These are phyloP conservation scores for Pythium grandisporangium DNA, from an alignment of 352 stramenopile species.

Conservation along the genomic window DNA sequence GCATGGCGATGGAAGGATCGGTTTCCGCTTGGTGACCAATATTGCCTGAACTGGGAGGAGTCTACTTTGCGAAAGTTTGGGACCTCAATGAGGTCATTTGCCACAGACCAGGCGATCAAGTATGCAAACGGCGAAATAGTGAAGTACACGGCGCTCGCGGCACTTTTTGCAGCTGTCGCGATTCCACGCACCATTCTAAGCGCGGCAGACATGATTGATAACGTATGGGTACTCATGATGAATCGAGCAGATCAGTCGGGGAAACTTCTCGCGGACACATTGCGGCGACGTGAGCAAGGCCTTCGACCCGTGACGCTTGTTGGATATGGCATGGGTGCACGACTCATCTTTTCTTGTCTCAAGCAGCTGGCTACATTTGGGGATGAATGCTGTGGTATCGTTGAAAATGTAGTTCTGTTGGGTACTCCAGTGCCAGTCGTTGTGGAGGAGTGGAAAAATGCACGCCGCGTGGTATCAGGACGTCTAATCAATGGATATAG, in stretches of 20 bases:
- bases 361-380: conserved; percentile 77
- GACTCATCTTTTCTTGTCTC: conserved; percentile 86
- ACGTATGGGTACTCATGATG: conserved; percentile 79
- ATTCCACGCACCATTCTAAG: conserved; percentile 64
- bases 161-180: conserved; percentile 64
- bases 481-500: conserved; percentile 89
- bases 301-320: conserved; percentile 84
- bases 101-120: conserved; percentile 45
- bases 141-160: conserved; percentile 61
- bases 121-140: conserved; percentile 72
- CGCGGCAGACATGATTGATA: conserved; percentile 74
- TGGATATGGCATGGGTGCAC: conserved; percentile 84
- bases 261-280: conserved; percentile 59
- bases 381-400: conserved; percentile 57
- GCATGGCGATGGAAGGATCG: conserved; percentile 82
- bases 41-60: conserved; percentile 76
- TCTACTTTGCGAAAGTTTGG: conserved; percentile 58
- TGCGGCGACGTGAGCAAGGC: conserved; percentile 58
- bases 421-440: conserved; percentile 62
- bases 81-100: conserved; percentile 76
- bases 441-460: conserved; percentile 57
- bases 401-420: conserved; percentile 86
- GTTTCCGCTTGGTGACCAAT: conserved; percentile 75
- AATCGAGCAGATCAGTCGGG: conserved; percentile 61
- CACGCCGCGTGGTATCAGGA: conserved; percentile 64